A percentile compares a stretch with the other conserved stretches of the same genome.
phyloP scores from a whole-genome alignment of 768 basidiomycete species.

The Candolleomyces eurysporus region DNA sequence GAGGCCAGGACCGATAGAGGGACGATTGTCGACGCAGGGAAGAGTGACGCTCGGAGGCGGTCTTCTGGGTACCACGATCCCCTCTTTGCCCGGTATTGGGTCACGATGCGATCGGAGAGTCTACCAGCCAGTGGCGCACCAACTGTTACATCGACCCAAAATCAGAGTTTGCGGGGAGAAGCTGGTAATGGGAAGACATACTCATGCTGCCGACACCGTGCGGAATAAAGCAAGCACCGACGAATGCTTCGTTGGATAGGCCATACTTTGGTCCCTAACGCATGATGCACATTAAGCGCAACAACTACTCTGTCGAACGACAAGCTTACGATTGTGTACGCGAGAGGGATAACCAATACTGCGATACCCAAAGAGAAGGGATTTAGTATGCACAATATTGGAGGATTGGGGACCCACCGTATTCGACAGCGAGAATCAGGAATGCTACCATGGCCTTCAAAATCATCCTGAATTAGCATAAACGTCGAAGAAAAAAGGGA shows the following conservation, averaged over 20 bases:
- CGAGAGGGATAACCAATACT: slow-evolving; percentile 58
- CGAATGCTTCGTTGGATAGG: slow-evolving; percentile 48
- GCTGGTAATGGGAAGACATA: slow-evolving; percentile 15
- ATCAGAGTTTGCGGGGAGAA: not conserved
- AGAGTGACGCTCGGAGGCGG: slow-evolving; percentile 50
- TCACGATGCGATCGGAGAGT: slow-evolving; percentile 54
- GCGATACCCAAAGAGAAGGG: slow-evolving; percentile 12
- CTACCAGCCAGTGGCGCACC: slow-evolving; percentile 60
- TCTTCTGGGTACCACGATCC: slow-evolving; percentile 64
- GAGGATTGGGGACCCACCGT: slow-evolving; percentile 28
- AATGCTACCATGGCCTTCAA: slow-evolving; percentile 29
- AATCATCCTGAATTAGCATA: not conserved
- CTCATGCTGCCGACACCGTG: slow-evolving; percentile 52
- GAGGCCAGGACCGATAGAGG: slow-evolving; percentile 50
- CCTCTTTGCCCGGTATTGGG: slow-evolving; percentile 52
- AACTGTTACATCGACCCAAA: slow-evolving; percentile 31
- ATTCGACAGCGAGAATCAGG: slow-evolving; percentile 35
- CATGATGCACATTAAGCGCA: too few relatives aligned
- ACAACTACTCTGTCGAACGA: too few relatives aligned
- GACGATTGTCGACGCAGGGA: slow-evolving; percentile 37
- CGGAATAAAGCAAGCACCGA: slow-evolving; percentile 55
- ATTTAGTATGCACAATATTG: not conserved
- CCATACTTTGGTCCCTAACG: slow-evolving; percentile 50
- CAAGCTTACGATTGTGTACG: slow-evolving; percentile 59
- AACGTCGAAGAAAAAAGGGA: not conserved